A percentile compares a stretch with the other conserved stretches of the same genome.
These are phyloP conservation scores for Leccinum uliginosum DNA, from an alignment of 768 basidiomycete genomes.

Conservation along the genomic window DNA sequence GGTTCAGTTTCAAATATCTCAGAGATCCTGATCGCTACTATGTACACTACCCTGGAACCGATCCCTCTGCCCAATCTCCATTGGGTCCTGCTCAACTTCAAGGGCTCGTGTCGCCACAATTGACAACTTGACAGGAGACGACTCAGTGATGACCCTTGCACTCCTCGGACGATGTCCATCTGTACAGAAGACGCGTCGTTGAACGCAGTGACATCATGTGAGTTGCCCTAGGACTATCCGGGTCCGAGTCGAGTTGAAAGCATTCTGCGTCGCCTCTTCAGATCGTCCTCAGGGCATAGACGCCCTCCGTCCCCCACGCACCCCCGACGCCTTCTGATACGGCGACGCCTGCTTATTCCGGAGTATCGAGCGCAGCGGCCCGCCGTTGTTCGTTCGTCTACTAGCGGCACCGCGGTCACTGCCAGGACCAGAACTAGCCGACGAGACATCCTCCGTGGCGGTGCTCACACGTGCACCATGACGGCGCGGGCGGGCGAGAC, in stretches of 20 bases:
- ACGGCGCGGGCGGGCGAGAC: background rate
- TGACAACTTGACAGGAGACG: background rate
- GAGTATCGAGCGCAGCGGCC: conserved; percentile 12
- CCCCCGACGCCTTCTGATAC: conserved; percentile 3
- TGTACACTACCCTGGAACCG: background rate
- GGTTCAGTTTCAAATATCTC: background rate
- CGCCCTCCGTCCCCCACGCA: background rate
- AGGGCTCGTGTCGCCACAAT: background rate
- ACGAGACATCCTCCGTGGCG: background rate
- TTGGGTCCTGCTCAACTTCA: background rate
- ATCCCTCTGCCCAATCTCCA: background rate
- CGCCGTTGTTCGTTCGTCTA: background rate
- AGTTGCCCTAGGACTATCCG: background rate
- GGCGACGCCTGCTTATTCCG: conserved; percentile 10
- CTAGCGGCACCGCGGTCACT: background rate
- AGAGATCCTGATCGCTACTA: background rate
- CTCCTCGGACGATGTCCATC: background rate
- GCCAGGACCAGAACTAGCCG: background rate
- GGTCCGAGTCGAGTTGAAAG: background rate
- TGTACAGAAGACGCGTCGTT: background rate
- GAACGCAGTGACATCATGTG: background rate
- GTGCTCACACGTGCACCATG: background rate
- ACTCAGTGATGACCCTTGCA: background rate
- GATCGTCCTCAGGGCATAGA: conserved; percentile 1
- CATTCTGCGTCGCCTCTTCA: background rate